A percentile compares a stretch with the other conserved stretches of the same genome.
phyloP scores from a whole-genome alignment of 208 protist species.

The Trypanosoma cruzi region DNA sequence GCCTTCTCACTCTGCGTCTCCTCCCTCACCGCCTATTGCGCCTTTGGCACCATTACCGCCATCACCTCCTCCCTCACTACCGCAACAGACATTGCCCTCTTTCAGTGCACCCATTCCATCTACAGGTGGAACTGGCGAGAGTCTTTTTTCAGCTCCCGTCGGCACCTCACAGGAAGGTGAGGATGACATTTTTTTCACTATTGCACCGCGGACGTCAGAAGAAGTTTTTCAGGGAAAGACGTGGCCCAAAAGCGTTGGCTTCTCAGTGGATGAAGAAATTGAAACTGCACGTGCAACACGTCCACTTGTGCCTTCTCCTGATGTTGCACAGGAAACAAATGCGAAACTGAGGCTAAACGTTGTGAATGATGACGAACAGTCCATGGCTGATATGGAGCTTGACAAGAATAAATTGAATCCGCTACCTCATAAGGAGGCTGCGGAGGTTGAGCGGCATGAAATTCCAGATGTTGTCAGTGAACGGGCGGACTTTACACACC shows the following conservation, averaged over 20 bases:
- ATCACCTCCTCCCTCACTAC: conserved; percentile 14
- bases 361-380: neutral
- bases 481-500: neutral
- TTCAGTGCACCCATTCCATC: neutral
- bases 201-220: conserved; percentile 15
- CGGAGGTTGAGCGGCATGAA: conserved; percentile 54
- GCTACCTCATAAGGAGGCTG: conserved; percentile 32
- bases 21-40: conserved; percentile 25
- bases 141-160: neutral
- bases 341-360: conserved; percentile 14
- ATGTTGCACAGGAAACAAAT: neutral
- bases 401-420: conserved; percentile 15
- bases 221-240: neutral
- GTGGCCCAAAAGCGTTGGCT: conserved; percentile 11
- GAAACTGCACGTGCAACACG: conserved; percentile 16
- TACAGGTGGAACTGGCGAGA: neutral
- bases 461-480: conserved; percentile 38
- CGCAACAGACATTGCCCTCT: conserved; percentile 14
- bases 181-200: conserved; percentile 21
- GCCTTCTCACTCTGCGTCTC: conserved; percentile 20
- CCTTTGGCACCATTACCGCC: conserved; percentile 19
- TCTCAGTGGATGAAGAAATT: conserved; percentile 29
- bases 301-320: conserved; percentile 20
- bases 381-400: neutral
- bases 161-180: neutral